Conservation (phyloP, 208 protist genomes). For the Crithidia sp. region DNA sequence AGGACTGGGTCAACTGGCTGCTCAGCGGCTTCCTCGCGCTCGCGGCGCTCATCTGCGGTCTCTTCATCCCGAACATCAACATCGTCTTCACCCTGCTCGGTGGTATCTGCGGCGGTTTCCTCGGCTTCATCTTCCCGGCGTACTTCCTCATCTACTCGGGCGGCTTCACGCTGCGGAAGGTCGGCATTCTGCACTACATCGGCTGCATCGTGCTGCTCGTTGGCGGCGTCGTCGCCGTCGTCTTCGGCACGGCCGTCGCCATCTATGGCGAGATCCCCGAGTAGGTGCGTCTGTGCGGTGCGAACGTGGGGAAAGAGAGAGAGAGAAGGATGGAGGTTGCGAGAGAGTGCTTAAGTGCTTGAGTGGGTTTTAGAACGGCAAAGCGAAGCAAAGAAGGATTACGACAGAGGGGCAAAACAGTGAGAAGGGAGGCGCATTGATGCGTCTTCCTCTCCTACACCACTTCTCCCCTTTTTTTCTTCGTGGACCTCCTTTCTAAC, state of each 20-base stretch:
- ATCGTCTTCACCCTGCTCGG: conserved; percentile 84
- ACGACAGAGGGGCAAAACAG: background rate
- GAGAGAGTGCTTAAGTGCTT: too few species aligned
- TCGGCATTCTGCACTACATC: conserved; percentile 57
- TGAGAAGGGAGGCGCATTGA: background rate
- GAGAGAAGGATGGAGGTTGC: too few species aligned
- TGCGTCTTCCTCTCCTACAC: background rate
- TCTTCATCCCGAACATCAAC: conserved; percentile 81
- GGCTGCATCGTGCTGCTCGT: conserved; percentile 56
- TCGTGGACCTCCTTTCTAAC: background rate
- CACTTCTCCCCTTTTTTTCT: conserved; percentile 1
- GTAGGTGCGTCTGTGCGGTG: background rate
- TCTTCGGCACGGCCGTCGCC: conserved; percentile 71
- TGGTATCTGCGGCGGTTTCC: conserved; percentile 68
- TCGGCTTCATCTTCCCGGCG: conserved; percentile 84
- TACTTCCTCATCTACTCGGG: conserved; percentile 82
- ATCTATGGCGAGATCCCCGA: conserved; percentile 51
- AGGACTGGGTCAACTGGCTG: conserved; percentile 50
- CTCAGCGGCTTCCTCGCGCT: conserved; percentile 53
- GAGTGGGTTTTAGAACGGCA: too few species aligned
- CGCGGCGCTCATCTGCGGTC: conserved; percentile 63
- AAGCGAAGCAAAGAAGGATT: background rate
- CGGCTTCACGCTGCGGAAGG: conserved; percentile 55
- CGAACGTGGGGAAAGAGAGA: background rate
- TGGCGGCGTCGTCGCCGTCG: conserved; percentile 64